These are phyloP conservation scores for Arxiozyma heterogenica DNA, from an alignment of 1,139 yeast genomes.

Conservation along the genomic window DNA sequence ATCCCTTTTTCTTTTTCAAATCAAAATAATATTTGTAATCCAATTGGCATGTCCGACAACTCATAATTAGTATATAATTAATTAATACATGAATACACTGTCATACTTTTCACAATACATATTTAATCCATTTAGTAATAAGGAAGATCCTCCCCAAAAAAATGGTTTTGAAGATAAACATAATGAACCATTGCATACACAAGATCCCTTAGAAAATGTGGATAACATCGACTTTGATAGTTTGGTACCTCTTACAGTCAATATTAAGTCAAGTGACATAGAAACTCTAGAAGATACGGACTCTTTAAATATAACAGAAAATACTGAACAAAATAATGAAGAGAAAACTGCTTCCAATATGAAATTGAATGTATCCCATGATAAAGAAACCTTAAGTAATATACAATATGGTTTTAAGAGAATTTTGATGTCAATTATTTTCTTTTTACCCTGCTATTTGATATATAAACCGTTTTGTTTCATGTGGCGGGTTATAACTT, in stretches of 20 bases:
- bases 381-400: background rate
- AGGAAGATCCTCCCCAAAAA: background rate
- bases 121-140: background rate
- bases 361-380: background rate
- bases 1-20: background rate
- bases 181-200: background rate
- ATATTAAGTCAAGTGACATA: background rate
- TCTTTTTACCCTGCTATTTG: conserved; percentile 19
- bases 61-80: background rate
- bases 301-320: background rate
- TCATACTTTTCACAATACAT: background rate
- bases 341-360: background rate
- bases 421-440: conserved; percentile 1
- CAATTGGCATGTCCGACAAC: background rate
- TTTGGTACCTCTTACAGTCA: background rate
- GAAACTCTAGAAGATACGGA: background rate
- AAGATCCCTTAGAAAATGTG: background rate
- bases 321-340: background rate
- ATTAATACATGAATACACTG: background rate
- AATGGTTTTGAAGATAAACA: background rate
- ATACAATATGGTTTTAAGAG: background rate
- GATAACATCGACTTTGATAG: background rate
- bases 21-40: too few species aligned
- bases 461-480: conserved; percentile 39
- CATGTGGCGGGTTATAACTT: conserved; percentile 39